phyloP scores from a whole-genome alignment of 1,284 basidiomycete genomes.

The Cutaneotrichosporon arboriforme region DNA sequence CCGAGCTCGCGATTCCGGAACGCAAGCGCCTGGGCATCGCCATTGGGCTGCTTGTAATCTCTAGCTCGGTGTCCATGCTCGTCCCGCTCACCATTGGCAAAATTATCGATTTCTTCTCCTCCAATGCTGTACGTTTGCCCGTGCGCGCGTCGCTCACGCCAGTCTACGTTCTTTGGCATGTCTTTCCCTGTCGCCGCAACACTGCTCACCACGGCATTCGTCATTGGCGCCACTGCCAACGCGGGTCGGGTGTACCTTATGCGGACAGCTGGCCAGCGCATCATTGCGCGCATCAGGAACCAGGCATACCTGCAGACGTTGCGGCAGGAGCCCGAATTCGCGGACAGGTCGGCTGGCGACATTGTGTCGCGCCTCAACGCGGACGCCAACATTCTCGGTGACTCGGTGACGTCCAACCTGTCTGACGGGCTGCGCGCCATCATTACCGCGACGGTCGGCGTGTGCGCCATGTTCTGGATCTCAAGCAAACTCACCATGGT shows the following conservation, averaged over 20 bases:
- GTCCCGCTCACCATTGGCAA: constrained; percentile 85
- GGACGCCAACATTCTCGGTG: constrained; percentile 91
- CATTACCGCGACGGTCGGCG: constrained; percentile 81
- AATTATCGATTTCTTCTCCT: constrained; percentile 85
- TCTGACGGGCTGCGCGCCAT: constrained; percentile 79
- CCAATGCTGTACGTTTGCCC: constrained; percentile 57
- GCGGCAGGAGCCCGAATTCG: constrained; percentile 84
- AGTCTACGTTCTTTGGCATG: constrained; percentile 72
- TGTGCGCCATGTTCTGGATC: constrained; percentile 94
- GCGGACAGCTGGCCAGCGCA: constrained; percentile 81
- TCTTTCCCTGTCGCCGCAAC: constrained; percentile 75
- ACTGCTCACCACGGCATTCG: constrained; percentile 72
- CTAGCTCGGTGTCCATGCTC: constrained; percentile 70
- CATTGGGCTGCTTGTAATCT: constrained; percentile 54
- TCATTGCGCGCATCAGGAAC: constrained; percentile 82
- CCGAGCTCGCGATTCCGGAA: constrained; percentile 72
- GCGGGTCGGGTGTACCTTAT: constrained; percentile 66
- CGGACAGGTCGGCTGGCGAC: constrained; percentile 89
- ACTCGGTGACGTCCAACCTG: constrained; percentile 85
- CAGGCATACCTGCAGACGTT: constrained; percentile 74
- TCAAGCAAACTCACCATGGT: constrained; percentile 83
- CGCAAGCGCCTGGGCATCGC: constrained; percentile 65
- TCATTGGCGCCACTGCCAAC: constrained; percentile 79
- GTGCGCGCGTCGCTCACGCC: constrained; percentile 4
- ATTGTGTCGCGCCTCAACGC: constrained; percentile 85